Evolutionary conservation across 768 basidiomycete genomes (phyloP), one percentile per base, ranked within the genome.

Genomic region (Aureoboletus auriporus): DNA sequence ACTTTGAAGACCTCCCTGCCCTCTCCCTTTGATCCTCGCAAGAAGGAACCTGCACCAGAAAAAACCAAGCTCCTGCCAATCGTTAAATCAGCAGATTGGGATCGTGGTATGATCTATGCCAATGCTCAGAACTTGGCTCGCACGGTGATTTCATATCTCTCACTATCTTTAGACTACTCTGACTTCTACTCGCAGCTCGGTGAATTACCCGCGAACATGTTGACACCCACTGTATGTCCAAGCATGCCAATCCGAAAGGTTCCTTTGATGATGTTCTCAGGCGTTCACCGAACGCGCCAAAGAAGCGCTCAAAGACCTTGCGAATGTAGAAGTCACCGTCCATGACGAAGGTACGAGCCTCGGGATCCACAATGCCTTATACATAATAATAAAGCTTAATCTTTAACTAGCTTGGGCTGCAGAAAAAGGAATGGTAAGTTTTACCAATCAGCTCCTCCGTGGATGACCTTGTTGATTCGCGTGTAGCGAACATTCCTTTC

Each of bases 171-270:
- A 3, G 16, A 27, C 6, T 2, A 7, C 20, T 23, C 20, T 20
- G 31, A 35, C 35, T 49, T 31, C 37, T 38, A 88, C 36, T 49
- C 39, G 20, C 20, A 90, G 86, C 74, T 93, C 40, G 84, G 80
- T 82, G 92, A 93, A 67, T 69, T 88, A 6, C 92, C 92, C 44
- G 90, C 80, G 1, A 93, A 93, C 64, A 80, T 92, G 66, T 71
- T 90, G 73, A 92, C 89, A 2, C 91, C 90, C 8, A 89, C 89
- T 12, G 84, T 84, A 57, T 38, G 75, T 63, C 44, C 20, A 1
- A 23, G 20, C 4, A 12, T 36, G 13, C 45, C 20, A 23, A 23
- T 23, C 4, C 20, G 20, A 23, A 23, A 23, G 20, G 13, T 4
- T 17, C 30, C 3, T 26, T 1, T 1, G n/a, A 53, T 9, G 30